Evolutionary conservation across 1,284 basidiomycete genomes (phyloP), one percentile per base, ranked within the genome.

Genomic region (Salmacisia buchloeana): DNA sequence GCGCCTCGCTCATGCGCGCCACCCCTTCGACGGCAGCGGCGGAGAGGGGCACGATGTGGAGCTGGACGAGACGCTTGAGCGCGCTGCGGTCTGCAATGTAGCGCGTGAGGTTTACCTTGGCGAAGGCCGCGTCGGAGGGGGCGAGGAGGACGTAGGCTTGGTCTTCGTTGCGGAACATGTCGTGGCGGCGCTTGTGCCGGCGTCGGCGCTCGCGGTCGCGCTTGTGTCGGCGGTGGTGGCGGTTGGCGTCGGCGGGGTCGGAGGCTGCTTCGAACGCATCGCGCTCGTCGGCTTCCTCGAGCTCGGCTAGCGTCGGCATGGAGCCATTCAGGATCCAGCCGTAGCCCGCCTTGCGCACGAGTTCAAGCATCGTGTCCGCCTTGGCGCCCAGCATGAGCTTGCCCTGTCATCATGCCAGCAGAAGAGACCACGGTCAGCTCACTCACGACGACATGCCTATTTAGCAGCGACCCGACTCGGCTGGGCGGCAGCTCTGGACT

Each of bases 71-170:
- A 3, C 83, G 82, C 43, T 84, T 83, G 34, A 97, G 83, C 13
- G 67, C 62, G 2, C 68, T 65, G 10, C 57, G 67, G 31, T 85
- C 83, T 1, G 63, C 57, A 66, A 89, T 87, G 62, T 97, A 84
- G 64, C 83, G 81, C 0, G 92, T 92, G 58, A 97, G 81, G 80
- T 98, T 94, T 75, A 90, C 81, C n/a, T 85, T 83, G 69, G 92
- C 89, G 83, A 97, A 96, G 0, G 94, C 93, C 64, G 89, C 87
- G 75, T 99, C 96, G 1, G 87, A 88, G 0, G 96, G 96, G 70
- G 90, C 91, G 3, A 99, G 84, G 0, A 99, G 61, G 29, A 78
- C 63, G 59, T 66, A 66, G 3, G 64, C 59, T 33, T 63, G 64
- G 2, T 33, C 31, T 21, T 23, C 39, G 49, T 66, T 58, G n/a